Evolutionary conservation across 257 asterid species (phyloP), one percentile per base, ranked within the genome.

Genomic region (Scutellaria baicalensis): DNA sequence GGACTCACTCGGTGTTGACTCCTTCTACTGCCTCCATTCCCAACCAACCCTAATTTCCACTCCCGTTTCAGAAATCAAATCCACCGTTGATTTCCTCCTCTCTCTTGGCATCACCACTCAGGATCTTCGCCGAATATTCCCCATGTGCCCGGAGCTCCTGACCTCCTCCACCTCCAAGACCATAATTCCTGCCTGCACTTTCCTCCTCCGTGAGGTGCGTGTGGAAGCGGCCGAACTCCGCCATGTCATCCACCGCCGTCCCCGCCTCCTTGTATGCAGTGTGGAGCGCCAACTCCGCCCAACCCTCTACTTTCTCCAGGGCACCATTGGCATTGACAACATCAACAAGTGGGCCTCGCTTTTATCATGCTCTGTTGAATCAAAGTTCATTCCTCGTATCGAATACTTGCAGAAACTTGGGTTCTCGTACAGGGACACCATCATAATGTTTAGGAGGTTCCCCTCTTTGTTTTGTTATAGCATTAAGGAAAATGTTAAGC

Each of bases 381-480:
- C 79, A 0, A 93, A 93, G 60, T 91, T 91, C 78, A 68, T 93
- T 2, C 97, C 99, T 0, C 80, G 97, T 4, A 70, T 93, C 6
- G 95, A 88, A 17, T 93, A 87, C 77, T 61, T 93, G 42, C 87
- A 81, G 83, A 84, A 82, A 56, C 66, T 93, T n/a, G 99, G 97
- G 44, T 79, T 91, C 58, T 77, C 93, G 35, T 75, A 81, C 42
- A 75, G 81, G 70, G 92, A 91, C 20, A 77, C 90, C 1, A 50
- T 87, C 6, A 52, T 72, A 6, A 86, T 93, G 90, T 87, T 93
- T 55, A 48, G 97, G 82, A 76, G 90, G 64, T 85, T 91, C 69
- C 99, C 99, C 0, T 73, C 97, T 2, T 36, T 93, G 86, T 93
- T 93, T 63, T 89, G 97, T 64, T 93, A 93, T 77, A 86, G 99